Evolutionary conservation across 352 stramenopile genomes (phyloP), one percentile per base, ranked within the genome.

Genomic region (Phytophthora vignae): DNA sequence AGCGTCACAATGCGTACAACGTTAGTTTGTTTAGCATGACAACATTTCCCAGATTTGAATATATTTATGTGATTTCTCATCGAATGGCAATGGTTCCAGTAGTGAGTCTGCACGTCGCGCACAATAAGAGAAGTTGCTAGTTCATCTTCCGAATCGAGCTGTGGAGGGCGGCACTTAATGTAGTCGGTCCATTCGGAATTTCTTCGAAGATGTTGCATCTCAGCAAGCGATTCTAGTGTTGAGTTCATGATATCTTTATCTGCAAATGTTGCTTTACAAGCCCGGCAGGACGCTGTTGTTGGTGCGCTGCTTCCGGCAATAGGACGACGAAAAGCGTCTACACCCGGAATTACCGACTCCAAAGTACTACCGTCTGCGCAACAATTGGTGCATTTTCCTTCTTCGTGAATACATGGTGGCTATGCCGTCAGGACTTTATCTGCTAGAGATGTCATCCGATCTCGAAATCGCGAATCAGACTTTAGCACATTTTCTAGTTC

Each of bases 31-130:
- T 38, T 2, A 38, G 33, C 33, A 38, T 38, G 22, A 27, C 22
- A 27, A 27, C 22, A 27, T 27, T n/a, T 27, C 22, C 22, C 2
- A 27, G 22, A 3, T 27, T 27, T 27, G 1, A 22, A 22, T 22
- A 22, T 22, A 22, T 22, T 22, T 22, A 38, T 38, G 31, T 11
- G 31, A 38, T 38, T 38, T 11, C 1, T 38, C 31, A 38, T 48
- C 3, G 67, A 69, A n/a, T 66, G 65, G 29, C 59, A 61, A 22
- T 67, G 65, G 6, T 57, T 59, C 44, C 52, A 73, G 25, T 63
- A 71, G 38, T 71, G 64, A 8, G 61, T 50, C 57, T 71, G 55
- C 11, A 66, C 21, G 21, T 71, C 64, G 1, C 64, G 55, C 53
- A 71, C 57, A 6, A 55, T 17, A 12, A 64, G 5, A 6, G 40